Conservation (phyloP, 2,329 filamentous ascomycete species). For the Arthrocladium fulminans region DNA sequence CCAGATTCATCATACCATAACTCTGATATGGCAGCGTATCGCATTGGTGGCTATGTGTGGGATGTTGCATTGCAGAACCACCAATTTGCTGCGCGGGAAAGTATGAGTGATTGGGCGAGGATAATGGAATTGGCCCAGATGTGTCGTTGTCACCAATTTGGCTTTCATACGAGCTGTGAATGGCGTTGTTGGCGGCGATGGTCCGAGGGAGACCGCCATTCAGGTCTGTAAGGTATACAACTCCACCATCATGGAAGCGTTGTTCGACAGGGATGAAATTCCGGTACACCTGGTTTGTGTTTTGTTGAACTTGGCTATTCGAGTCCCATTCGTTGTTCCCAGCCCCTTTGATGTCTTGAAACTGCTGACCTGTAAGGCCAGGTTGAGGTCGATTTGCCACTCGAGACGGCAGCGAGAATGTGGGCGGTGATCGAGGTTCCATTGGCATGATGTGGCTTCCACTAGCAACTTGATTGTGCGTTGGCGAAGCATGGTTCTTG, state of each 20-base stretch:
- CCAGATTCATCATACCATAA: not conserved
- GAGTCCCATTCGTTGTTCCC: not conserved
- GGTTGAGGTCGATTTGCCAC: slow-evolving; percentile 2
- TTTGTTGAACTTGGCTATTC: not conserved
- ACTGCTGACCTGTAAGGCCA: not conserved
- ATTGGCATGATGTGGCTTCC: slow-evolving; percentile 43
- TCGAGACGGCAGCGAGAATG: slow-evolving; percentile 14
- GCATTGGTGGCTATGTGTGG: slow-evolving; percentile 10
- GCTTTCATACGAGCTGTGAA: slow-evolving; percentile 5
- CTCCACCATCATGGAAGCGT: not conserved
- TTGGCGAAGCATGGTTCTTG: slow-evolving; percentile 40
- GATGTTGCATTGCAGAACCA: slow-evolving; percentile 1
- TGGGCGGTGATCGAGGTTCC: slow-evolving; percentile 28
- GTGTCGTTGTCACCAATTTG: slow-evolving; percentile 5
- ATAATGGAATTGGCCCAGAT: slow-evolving; percentile 7
- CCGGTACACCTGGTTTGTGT: not conserved
- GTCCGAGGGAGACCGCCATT: not conserved
- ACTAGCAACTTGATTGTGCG: slow-evolving; percentile 41
- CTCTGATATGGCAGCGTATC: slow-evolving; percentile 7
- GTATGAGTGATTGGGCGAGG: slow-evolving; percentile 7
- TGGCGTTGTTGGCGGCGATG: not conserved
- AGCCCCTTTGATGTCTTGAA: not conserved
- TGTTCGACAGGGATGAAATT: not conserved
- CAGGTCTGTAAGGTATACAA: not conserved
- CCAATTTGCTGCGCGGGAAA: slow-evolving; percentile 3